A percentile compares a stretch with the other conserved stretches of the same genome.
Evolutionary conservation across 495 filamentous ascomycete genomes (phyloP).

Genomic region (Annulohypoxylon bovei): DNA sequence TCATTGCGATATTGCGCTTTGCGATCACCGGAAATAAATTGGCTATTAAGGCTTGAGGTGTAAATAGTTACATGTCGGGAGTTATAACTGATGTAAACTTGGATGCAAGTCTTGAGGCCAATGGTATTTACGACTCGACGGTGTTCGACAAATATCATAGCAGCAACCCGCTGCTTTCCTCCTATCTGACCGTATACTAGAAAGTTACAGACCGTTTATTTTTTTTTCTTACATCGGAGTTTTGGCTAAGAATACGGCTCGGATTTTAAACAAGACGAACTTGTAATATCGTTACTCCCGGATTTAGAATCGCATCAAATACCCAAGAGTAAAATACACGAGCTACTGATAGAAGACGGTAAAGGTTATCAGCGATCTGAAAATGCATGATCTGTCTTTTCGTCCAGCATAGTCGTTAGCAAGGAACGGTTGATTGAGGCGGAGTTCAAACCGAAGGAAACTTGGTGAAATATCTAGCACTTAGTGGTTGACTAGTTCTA

Average conservation of each 20-base stretch:
- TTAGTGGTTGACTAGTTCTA: no score
- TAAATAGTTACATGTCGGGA: neutral
- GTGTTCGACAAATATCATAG: neutral
- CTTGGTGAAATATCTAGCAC: neutral
- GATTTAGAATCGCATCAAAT: no score
- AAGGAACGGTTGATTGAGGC: neutral
- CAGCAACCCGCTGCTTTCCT: neutral
- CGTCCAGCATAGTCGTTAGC: neutral
- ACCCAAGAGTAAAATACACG: neutral
- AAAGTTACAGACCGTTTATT: neutral
- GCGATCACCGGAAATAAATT: conserved; percentile 38
- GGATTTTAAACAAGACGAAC: no score
- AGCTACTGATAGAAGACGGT: no score
- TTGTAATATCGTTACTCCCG: no score
- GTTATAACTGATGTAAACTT: neutral
- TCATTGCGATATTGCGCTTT: conserved; percentile 42
- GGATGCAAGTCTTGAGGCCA: neutral
- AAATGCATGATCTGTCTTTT: no score
- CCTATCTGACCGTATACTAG: neutral
- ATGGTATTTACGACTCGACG: neutral
- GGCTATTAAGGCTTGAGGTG: conserved; percentile 27
- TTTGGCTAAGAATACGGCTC: no score
- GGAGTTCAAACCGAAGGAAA: neutral
- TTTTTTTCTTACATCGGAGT: neutral
- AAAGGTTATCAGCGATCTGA: no score